Conservation (phyloP, 2,329 filamentous ascomycete species). For the Penicillium corylophilum region DNA sequence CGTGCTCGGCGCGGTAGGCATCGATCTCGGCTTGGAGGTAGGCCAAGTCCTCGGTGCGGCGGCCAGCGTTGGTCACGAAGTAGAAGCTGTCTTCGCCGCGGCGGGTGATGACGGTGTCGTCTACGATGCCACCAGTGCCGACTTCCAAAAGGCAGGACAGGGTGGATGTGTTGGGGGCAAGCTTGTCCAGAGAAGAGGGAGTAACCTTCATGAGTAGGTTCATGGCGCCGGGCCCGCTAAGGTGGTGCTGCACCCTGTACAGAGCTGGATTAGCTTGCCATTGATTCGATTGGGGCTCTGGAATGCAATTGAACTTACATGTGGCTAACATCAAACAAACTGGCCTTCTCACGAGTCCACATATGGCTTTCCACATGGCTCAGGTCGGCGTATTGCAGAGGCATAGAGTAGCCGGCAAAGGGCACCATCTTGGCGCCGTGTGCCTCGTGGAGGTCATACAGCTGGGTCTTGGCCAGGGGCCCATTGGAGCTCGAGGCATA, state of each 20-base stretch:
- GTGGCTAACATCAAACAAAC: constrained; percentile 93
- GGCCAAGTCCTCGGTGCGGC: constrained; percentile 79
- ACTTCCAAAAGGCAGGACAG: constrained; percentile 82
- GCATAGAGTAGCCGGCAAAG: constrained; percentile 93
- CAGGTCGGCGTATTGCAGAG: constrained; percentile 77
- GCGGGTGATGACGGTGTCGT: constrained; percentile 87
- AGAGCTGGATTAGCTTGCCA: constrained; percentile 8
- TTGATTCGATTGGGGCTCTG: neutral
- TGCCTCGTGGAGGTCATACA: constrained; percentile 75
- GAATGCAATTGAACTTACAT: constrained; percentile 62
- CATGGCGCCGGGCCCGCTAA: constrained; percentile 76
- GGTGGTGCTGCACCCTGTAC: constrained; percentile 71
- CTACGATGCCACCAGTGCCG: constrained; percentile 82
- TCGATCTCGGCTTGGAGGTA: constrained; percentile 72
- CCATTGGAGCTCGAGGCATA: constrained; percentile 34
- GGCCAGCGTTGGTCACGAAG: constrained; percentile 92
- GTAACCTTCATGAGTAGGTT: constrained; percentile 82
- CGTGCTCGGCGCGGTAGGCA: constrained; percentile 56
- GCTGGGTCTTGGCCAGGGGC: constrained; percentile 56
- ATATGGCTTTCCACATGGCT: constrained; percentile 81
- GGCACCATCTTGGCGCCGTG: constrained; percentile 91
- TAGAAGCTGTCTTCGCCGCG: constrained; percentile 76
- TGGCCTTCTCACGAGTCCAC: constrained; percentile 84
- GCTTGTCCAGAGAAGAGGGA: constrained; percentile 66
- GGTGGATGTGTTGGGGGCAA: constrained; percentile 69